phyloP scores from a whole-genome alignment of 352 stramenopile genomes.

The Globisporangium rhizosaccharum region DNA sequence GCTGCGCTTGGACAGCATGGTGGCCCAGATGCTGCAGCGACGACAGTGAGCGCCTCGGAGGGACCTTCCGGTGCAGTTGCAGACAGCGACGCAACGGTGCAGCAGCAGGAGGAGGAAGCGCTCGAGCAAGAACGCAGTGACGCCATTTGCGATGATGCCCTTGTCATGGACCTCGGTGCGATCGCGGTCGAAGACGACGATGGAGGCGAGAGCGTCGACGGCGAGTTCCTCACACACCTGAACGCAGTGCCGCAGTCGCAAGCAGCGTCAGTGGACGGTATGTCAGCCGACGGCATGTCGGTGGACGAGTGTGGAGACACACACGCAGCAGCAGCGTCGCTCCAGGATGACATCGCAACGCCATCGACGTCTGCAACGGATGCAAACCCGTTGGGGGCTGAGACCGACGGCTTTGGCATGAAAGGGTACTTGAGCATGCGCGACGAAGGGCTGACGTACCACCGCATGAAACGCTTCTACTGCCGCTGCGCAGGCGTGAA shows the following conservation, averaged over 20 bases:
- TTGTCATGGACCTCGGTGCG: too few species aligned
- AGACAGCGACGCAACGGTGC: too few species aligned
- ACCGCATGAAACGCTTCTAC: constrained; percentile 85
- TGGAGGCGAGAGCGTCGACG: background rate
- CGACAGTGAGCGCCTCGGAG: background rate
- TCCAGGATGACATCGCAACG: background rate
- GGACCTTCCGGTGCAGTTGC: too few species aligned
- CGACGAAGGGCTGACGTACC: constrained; percentile 77
- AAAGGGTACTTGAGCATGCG: constrained; percentile 79
- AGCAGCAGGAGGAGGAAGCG: too few species aligned
- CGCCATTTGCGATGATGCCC: too few species aligned
- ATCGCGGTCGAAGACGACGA: too few species aligned
- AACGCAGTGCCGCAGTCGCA: too few species aligned
- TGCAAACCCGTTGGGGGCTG: constrained; percentile 24
- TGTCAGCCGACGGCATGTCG: background rate
- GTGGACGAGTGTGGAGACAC: background rate
- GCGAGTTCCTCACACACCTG: background rate
- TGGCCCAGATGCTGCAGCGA: background rate
- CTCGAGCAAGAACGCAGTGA: too few species aligned
- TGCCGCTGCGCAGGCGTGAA: constrained; percentile 76
- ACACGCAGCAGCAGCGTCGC: too few species aligned
- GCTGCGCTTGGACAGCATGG: background rate
- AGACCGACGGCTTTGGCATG: constrained; percentile 61
- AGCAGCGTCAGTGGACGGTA: background rate
- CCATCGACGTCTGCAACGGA: constrained; percentile 3